phyloP scores from a whole-genome alignment of 805 yeast species.

The Starmerella apis region DNA sequence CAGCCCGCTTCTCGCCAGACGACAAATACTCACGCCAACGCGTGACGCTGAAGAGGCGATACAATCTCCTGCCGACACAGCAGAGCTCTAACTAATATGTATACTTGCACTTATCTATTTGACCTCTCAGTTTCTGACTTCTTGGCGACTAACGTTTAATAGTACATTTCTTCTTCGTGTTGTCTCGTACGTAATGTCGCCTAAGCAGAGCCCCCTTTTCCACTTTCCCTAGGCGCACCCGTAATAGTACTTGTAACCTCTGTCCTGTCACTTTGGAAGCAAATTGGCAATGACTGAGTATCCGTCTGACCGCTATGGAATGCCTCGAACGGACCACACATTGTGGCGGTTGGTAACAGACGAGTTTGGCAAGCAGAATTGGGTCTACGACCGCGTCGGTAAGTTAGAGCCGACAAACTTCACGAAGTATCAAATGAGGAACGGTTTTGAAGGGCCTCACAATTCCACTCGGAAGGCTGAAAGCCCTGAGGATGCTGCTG shows the following conservation, averaged over 20 bases:
- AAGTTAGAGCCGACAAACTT: conserved; percentile 33
- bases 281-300: conserved; percentile 4
- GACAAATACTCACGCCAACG: conserved; percentile 99
- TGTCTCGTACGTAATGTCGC: conserved; percentile 2
- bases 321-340: conserved; percentile 55
- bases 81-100: conserved; percentile 30
- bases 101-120: not conserved
- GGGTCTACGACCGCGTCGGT: conserved; percentile 49
- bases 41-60: conserved; percentile 95
- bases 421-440: conserved; percentile 27
- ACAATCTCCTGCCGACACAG: conserved; percentile 76
- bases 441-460: conserved; percentile 22
- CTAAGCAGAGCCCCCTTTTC: not conserved
- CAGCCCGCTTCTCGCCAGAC: conserved; percentile 99
- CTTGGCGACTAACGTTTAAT: no score
- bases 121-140: no score
- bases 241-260: no score
- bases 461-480: conserved; percentile 25
- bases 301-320: conserved; percentile 56
- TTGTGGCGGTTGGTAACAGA: conserved; percentile 69
- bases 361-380: conserved; percentile 63
- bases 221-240: no score
- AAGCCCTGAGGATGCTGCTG: conserved; percentile 39
- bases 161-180: not conserved
- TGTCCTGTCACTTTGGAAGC: not conserved